Base-by-base conservation (phyloP, 2,329 filamentous ascomycete genomes). In the Calonectria fujianensis region DNA sequence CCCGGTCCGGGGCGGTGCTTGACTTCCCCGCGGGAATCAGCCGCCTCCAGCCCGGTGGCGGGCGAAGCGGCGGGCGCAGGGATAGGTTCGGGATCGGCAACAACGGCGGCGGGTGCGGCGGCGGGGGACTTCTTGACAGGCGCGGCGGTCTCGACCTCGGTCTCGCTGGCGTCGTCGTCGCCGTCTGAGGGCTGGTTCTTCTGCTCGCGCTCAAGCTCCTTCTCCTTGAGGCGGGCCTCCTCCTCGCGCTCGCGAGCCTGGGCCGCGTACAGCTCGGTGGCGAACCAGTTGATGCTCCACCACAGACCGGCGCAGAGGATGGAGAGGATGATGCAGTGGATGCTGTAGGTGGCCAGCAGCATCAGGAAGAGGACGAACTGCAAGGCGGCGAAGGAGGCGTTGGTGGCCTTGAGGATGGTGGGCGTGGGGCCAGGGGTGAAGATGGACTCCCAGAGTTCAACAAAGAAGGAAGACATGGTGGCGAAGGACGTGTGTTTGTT, bases 211-310 rank as follows among this genome's bases (percentile, higher is more conserved):
- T 63, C 82, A 77, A 87, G 75, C 64, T 79, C 73, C 70, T 69
- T 73, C 48, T 80, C 74, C 80, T 84, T 82, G 29, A 85, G 84
- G 45, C 81, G 78, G 65, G 83, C 83, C 76, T 85, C 82, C 81
- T 86, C 86, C 74, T 87, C 74, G 57, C 76, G 75, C 82, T 90
- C 89, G 48, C 78, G 79, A n/a, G 74, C 80, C 80, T 86, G 83
- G 48, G 87, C 87, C 65, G 83, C 82, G 75, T 86, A 86, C 64
- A 92, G 83, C 86, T 92, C 96, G 59, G 87, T 87, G 70, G 95
- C 96, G 83, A 99, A 98, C 97, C 97, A 99, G 90, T 98, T 98
- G 87, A 98, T 96, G 72, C 94, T 92, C 88, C 91, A 96, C 97
- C 97, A 99, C 45, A 98, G 89, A 6, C 94, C 94, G 39, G 88